Base-by-base conservation (phyloP, 768 basidiomycete species). In the Rhodotorula sphaerocarpa region DNA sequence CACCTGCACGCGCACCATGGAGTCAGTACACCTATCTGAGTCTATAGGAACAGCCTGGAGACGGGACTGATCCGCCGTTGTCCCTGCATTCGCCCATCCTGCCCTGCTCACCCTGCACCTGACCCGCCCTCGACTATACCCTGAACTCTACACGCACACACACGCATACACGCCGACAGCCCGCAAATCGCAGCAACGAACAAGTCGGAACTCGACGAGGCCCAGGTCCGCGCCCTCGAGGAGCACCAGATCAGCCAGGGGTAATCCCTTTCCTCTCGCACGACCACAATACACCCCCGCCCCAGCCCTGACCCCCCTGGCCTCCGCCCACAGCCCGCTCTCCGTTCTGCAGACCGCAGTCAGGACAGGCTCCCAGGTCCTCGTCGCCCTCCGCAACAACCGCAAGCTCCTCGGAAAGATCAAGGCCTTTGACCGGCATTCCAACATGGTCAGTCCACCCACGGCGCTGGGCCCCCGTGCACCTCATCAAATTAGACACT, bases 191-290 rank as follows among this genome's bases (percentile, higher is more conserved):
- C 45, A 34, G 55, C 59, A 50, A n/a, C 28, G 21, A 56, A 63
- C 55, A 95, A 92, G 75, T 95, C 92, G 45, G 95, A 97, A 79
- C 81, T 97, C 59, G 91, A 96, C 75, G 95, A 97, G 76, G 88
- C 90, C 15, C 91, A 97, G 78, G 81, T 97, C 52, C 86, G 90
- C 60, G 87, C 90, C 72, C 80, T 99, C 63, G 93, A 97, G 77
- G 95, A 99, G 76, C 91, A 95, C 74, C 91, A 97, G 78, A 95
- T 97, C 77, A 90, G 88, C 61, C 92, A 96, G 77, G 92, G 76
- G 61, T 75, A 63, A 21, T 33, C 14, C 6, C 23, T 4, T 59
- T 74, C 31, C 74, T 39, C 54, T 73, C 42, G 2, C 16, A 14
- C 39, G 39, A 39, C 39, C 39, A 18, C 39, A 10, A 10, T 9